Percentiles rank a stretch among this genome's conserved stretches.
These are phyloP conservation scores for Penicillium expansum DNA, from an alignment of 2,329 filamentous ascomycete species.

Conservation along the genomic window DNA sequence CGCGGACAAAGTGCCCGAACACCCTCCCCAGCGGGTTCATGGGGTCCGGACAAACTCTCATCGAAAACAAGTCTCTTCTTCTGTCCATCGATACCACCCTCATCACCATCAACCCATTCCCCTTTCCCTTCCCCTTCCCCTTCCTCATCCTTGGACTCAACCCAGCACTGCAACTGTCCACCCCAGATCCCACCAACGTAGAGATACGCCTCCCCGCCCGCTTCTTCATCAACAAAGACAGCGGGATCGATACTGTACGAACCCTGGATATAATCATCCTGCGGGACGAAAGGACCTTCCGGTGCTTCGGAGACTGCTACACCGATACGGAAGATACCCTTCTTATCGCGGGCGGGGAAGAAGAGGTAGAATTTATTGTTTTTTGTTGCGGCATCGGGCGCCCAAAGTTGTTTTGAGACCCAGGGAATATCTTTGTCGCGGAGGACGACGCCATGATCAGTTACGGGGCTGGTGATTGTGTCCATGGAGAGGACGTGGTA, in stretches of 20 bases:
- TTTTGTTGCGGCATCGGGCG: conserved; percentile 69
- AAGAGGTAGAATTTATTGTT: conserved; percentile 72
- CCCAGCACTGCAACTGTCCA: conserved; percentile 75
- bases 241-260: conserved; percentile 77
- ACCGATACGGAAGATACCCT: conserved; percentile 70
- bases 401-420: conserved; percentile 78
- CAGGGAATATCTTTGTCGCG: conserved; percentile 66
- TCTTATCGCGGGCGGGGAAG: conserved; percentile 71
- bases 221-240: conserved; percentile 67
- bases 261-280: conserved; percentile 63
- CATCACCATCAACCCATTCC: conserved; percentile 23
- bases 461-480: conserved; percentile 57
- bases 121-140: conserved; percentile 12
- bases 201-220: conserved; percentile 56
- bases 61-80: conserved; percentile 51
- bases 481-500: conserved; percentile 74
- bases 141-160: conserved; percentile 43
- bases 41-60: conserved; percentile 51
- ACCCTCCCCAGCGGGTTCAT: conserved; percentile 59
- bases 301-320: conserved; percentile 64
- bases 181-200: conserved; percentile 82
- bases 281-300: conserved; percentile 67
- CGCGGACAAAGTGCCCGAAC: conserved; percentile 61
- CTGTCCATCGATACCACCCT: conserved; percentile 22
- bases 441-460: conserved; percentile 70